A percentile compares a stretch with the other conserved stretches of the same genome.
phyloP scores from a whole-genome alignment of 2,329 filamentous ascomycete genomes.

The Aspergillus pseudotamarii region DNA sequence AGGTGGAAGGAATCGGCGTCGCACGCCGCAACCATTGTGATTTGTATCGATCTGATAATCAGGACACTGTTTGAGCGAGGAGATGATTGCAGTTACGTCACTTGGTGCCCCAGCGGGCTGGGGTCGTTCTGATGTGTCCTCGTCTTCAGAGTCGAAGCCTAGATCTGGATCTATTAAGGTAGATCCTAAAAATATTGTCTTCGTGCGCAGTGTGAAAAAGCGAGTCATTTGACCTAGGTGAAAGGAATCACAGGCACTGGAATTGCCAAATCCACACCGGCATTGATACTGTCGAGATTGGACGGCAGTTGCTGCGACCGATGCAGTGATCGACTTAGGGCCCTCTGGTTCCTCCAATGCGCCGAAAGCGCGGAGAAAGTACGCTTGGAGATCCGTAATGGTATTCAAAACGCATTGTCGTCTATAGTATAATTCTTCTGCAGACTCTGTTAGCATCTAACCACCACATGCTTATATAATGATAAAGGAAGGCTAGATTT shows the following conservation, averaged over 20 bases:
- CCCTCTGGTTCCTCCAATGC: constrained; percentile 32
- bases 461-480: not conserved
- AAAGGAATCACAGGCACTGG: constrained; percentile 47
- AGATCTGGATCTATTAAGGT: constrained; percentile 41
- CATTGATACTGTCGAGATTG: constrained; percentile 41
- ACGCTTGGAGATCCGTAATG: constrained; percentile 45
- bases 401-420: constrained; percentile 46
- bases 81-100: constrained; percentile 39
- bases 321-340: constrained; percentile 18
- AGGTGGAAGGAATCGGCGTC: constrained; percentile 42
- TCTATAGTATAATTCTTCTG: constrained; percentile 48
- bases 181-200: constrained; percentile 46
- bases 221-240: constrained; percentile 49
- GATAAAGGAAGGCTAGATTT: constrained; percentile 7
- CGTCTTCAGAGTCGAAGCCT: constrained; percentile 19
- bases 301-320: constrained; percentile 20
- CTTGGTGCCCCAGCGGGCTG: constrained; percentile 19
- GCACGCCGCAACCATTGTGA: constrained; percentile 46
- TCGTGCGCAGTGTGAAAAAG: constrained; percentile 45
- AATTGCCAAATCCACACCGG: constrained; percentile 44
- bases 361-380: constrained; percentile 47
- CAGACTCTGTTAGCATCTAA: constrained; percentile 6
- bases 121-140: constrained; percentile 5
- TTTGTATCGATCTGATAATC: constrained; percentile 47
- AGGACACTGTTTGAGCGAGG: constrained; percentile 43